Evolutionary conservation across 2,329 filamentous ascomycete genomes (phyloP), one percentile per base, ranked within the genome.

Genomic region (Plectosphaerella cucumerina): DNA sequence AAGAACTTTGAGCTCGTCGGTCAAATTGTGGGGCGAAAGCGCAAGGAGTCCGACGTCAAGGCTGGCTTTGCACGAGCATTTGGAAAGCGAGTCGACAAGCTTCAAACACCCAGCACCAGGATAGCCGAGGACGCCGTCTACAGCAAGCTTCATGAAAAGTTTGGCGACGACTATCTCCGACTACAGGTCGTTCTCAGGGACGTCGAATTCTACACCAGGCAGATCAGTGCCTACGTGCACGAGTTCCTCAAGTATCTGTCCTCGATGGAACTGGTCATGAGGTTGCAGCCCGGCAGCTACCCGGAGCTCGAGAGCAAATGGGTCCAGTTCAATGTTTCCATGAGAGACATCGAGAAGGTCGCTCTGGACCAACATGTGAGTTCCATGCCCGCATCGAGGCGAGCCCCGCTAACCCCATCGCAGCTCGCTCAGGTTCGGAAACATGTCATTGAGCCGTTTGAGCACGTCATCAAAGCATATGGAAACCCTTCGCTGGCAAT

Each of bases 281-380:
- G 83, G 37, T 70, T 84, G 33, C 81, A 84, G 58, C 85, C 86
- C 12, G 88, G 87, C 47, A 84, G 80, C 52, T 85, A 90, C 65
- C 85, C 90, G 1, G 92, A 97, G 66, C 75, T 95, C 39, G 92
- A 97, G 69, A 92, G 88, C 74, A 96, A 95, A 66, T 97, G 93
- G 90, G 88, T 91, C 47, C 89, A 87, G 55, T 94, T 96, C 69
- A 93, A 91, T 58, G 84, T 91, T 62, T 88, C 87, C 33, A 89
- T 96, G 70, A 83, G 89, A 57, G 92, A 97, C 61, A 84, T 97
- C 57, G 86, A 92, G 61, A 87, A 86, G 53, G 82, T 91, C 56
- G 88, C 89, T 5, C 76, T 97, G 20, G 87, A 91, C 53, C 88
- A 93, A 59, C 92, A 97, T 75, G 86, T 92, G 73, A 80, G 80